These are phyloP conservation scores for Penicillium sclerotiorum DNA, from an alignment of 2,329 filamentous ascomycete genomes.

Conservation along the genomic window DNA sequence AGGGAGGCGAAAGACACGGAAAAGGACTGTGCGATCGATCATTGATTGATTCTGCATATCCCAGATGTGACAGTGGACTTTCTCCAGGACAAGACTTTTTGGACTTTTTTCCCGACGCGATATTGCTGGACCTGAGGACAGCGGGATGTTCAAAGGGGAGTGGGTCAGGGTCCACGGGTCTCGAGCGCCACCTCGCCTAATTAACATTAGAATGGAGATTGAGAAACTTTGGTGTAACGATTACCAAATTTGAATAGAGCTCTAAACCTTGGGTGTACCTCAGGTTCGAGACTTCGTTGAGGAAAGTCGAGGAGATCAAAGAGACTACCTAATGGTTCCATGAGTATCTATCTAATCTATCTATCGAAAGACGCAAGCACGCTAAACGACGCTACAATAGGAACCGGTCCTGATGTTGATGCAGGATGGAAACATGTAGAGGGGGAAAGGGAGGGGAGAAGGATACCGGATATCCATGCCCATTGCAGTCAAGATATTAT, in stretches of 20 bases:
- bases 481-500: constrained; percentile 21
- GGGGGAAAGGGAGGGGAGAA: constrained; percentile 12
- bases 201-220: neutral
- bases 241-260: no score
- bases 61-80: no score
- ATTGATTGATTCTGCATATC: no score
- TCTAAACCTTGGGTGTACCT: no score
- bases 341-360: constrained; percentile 30
- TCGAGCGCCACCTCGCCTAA: neutral
- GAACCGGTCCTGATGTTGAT: constrained; percentile 10
- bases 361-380: constrained; percentile 22
- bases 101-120: neutral
- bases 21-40: no score
- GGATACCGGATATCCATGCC: constrained; percentile 16
- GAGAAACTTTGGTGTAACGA: no score
- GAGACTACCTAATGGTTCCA: constrained; percentile 10
- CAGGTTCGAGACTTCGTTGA: no score
- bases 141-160: neutral
- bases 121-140: neutral
- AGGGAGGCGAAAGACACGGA: no score
- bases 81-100: no score
- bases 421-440: constrained; percentile 18
- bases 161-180: neutral
- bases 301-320: no score
- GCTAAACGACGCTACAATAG: constrained; percentile 13